Evolutionary conservation across 176 grass and related monocot species (phyloP).

Genomic region (Oryza glumipatula): DNA sequence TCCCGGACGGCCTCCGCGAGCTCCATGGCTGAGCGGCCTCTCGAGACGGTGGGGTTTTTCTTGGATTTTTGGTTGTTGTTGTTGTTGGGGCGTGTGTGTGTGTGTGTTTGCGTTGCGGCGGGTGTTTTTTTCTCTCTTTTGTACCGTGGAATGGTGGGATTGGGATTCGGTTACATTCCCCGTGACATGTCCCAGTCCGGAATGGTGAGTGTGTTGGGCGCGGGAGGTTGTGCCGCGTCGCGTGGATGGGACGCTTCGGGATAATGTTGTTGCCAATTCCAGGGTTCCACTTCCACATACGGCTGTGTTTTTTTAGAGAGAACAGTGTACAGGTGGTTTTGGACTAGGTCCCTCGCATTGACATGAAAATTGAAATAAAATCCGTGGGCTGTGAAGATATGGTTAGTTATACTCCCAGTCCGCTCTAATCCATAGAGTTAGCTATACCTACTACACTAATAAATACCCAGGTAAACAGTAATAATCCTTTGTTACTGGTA

Average conservation of each 20-base stretch:
- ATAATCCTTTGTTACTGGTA: neutral
- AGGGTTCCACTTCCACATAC: neutral
- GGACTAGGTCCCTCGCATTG: neutral
- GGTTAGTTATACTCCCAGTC: no score
- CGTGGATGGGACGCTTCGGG: slow-evolving; percentile 17
- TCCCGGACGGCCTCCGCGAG: slow-evolving; percentile 22
- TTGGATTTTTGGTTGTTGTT: no score
- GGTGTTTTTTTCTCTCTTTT: neutral
- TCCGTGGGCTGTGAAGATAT: no score
- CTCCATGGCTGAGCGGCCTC: slow-evolving; percentile 16
- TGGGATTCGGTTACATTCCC: no score
- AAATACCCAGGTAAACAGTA: neutral
- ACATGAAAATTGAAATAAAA: neutral
- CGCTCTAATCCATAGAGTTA: no score
- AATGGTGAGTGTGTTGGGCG: slow-evolving; percentile 7
- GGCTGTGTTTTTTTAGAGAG: neutral
- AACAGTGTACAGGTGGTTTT: neutral
- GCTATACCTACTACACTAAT: neutral
- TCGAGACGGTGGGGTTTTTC: no score
- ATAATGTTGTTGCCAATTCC: neutral
- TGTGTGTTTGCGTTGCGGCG: neutral
- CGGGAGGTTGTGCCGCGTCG: slow-evolving; percentile 17
- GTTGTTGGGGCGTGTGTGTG: no score
- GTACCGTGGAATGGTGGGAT: neutral
- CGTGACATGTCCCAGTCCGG: no score